Evolutionary conservation across 768 basidiomycete species (phyloP).

Genomic region (Coprinellus micaceus): DNA sequence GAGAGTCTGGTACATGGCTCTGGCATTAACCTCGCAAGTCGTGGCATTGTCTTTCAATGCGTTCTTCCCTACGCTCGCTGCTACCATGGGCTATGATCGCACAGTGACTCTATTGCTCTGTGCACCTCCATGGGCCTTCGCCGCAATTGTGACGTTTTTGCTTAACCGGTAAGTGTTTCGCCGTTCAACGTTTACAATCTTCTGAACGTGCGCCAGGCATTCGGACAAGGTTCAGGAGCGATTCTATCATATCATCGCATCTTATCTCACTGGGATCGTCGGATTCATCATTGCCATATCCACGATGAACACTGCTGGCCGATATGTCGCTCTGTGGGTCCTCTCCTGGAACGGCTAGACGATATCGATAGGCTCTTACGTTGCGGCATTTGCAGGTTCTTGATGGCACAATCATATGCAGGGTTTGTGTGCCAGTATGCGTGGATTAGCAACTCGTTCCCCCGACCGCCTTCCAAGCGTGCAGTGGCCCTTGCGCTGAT

Average conservation of each 20-base stretch:
- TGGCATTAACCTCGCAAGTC: constrained; percentile 58
- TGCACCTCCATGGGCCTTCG: constrained; percentile 76
- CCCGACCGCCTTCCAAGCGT: constrained; percentile 76
- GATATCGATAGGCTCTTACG: not conserved
- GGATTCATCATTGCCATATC: constrained; percentile 72
- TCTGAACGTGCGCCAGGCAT: constrained; percentile 40
- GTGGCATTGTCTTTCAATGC: constrained; percentile 72
- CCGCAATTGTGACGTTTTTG: constrained; percentile 55
- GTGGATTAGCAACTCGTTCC: constrained; percentile 53
- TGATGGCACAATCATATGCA: constrained; percentile 76
- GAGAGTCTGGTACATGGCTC: constrained; percentile 81
- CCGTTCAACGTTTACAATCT: not conserved
- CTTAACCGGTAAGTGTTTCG: constrained; percentile 34
- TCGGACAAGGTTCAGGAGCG: constrained; percentile 77
- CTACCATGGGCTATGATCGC: constrained; percentile 64
- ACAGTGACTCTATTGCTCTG: constrained; percentile 72
- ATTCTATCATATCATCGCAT: constrained; percentile 61
- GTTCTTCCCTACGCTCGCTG: constrained; percentile 74
- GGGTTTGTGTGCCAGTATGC: constrained; percentile 61
- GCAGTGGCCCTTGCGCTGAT: constrained; percentile 78
- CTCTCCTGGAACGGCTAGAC: not conserved
- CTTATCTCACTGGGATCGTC: constrained; percentile 60
- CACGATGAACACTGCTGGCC: constrained; percentile 63
- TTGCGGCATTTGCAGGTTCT: constrained; percentile 40
- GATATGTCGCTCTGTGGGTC: constrained; percentile 67